Evolutionary conservation across 352 stramenopile species (phyloP).

Genomic region (Pythium inflatum): DNA sequence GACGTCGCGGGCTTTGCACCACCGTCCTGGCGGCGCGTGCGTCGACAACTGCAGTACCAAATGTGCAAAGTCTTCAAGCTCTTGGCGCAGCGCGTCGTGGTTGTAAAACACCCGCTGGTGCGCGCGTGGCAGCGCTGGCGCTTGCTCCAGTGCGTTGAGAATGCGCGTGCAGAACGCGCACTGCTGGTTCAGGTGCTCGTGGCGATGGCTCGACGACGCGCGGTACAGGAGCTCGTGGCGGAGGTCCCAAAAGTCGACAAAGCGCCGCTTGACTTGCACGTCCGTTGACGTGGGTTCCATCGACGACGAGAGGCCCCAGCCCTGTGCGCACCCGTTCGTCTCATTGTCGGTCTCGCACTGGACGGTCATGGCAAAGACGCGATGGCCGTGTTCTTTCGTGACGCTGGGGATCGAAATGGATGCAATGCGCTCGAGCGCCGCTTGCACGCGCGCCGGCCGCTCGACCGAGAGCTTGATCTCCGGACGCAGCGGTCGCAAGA

Average conservation of each 20-base stretch:
- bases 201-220: constrained; percentile 12
- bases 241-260: constrained; percentile 21
- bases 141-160: background rate
- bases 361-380: constrained; percentile 20
- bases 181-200: constrained; percentile 2
- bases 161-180: constrained; percentile 19
- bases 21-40: background rate
- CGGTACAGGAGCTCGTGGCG: constrained; percentile 27
- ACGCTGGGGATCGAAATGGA: constrained; percentile 3
- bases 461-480: constrained; percentile 13
- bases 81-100: background rate
- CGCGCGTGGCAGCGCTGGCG: constrained; percentile 5
- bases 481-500: background rate
- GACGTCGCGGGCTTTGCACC: constrained; percentile 22
- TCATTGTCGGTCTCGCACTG: background rate
- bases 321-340: too few relatives aligned
- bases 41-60: constrained; percentile 12
- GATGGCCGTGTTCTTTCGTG: constrained; percentile 19
- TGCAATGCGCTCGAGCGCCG: constrained; percentile 9
- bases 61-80: constrained; percentile 22
- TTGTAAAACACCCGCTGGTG: constrained; percentile 5
- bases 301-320: too few relatives aligned
- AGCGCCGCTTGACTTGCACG: constrained; percentile 23
- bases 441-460: constrained; percentile 13
- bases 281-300: too few relatives aligned